phyloP scores from a whole-genome alignment of 352 stramenopile genomes.

The Peronospora tabacina region DNA sequence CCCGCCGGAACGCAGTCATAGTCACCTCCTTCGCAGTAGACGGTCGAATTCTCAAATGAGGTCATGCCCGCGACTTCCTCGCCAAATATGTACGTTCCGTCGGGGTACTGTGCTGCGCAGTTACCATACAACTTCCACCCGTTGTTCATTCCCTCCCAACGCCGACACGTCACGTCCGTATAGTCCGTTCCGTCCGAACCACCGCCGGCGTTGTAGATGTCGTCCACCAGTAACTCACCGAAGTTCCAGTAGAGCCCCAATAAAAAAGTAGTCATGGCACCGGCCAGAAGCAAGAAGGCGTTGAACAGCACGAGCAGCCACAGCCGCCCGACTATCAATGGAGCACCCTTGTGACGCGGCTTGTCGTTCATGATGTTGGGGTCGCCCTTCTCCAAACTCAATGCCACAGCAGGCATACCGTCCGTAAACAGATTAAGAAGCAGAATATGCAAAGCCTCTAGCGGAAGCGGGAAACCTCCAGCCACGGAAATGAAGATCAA shows the following conservation, averaged over 20 bases:
- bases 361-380: conserved; percentile 57
- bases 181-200: conserved; percentile 39
- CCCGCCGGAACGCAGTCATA: conserved; percentile 56
- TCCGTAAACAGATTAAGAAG: conserved; percentile 99
- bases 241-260: conserved; percentile 75
- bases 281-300: conserved; percentile 38
- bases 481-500: conserved; percentile 69
- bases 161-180: conserved; percentile 44
- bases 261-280: conserved; percentile 42
- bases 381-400: conserved; percentile 69
- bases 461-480: conserved; percentile 57
- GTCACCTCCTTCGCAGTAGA: conserved; percentile 50
- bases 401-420: conserved; percentile 60
- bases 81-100: conserved; percentile 51
- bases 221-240: conserved; percentile 33
- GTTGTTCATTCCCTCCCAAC: conserved; percentile 40
- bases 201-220: conserved; percentile 48
- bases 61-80: conserved; percentile 26
- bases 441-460: conserved; percentile 96
- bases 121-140: conserved; percentile 56
- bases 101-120: conserved; percentile 30
- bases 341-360: conserved; percentile 46
- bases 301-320: conserved; percentile 61
- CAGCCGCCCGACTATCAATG: conserved; percentile 49
- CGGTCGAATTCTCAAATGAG: conserved; percentile 29